These are phyloP conservation scores for Angomonas ambiguus DNA, from an alignment of 208 protist species.

Conservation along the genomic window DNA sequence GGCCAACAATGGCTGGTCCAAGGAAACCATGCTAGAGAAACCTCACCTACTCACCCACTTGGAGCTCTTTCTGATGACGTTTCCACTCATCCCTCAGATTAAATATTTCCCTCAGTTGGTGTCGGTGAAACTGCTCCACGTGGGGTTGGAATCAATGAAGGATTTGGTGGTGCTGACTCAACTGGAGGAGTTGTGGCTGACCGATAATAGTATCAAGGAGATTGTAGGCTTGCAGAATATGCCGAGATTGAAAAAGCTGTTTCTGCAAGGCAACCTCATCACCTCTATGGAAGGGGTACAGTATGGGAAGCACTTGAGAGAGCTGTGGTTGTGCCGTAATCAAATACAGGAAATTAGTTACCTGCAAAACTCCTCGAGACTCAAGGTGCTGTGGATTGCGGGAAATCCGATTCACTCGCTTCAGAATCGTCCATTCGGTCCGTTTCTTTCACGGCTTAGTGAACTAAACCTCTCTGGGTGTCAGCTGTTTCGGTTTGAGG, in stretches of 20 bases:
- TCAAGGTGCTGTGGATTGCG: conserved; percentile 74
- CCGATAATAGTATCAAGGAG: conserved; percentile 74
- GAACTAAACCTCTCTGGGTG: conserved; percentile 91
- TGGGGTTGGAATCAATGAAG: conserved; percentile 67
- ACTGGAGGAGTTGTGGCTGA: conserved; percentile 89
- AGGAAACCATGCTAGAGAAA: conserved; percentile 53
- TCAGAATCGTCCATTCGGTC: conserved; percentile 35
- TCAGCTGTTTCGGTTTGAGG: conserved; percentile 75
- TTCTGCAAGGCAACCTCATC: conserved; percentile 81
- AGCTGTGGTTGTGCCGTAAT: conserved; percentile 84
- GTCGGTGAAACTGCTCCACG: conserved; percentile 72
- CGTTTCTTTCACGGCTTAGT: conserved; percentile 44
- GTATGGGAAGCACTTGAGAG: conserved; percentile 50
- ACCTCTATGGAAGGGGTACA: conserved; percentile 73
- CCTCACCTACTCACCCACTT: conserved; percentile 58
- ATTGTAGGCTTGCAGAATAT: conserved; percentile 77
- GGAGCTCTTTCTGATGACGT: conserved; percentile 82
- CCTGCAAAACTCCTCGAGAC: conserved; percentile 48
- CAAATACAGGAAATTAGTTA: conserved; percentile 36
- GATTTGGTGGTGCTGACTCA: conserved; percentile 48
- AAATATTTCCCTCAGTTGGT: conserved; percentile 70
- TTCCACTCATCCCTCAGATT: conserved; percentile 54
- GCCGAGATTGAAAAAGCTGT: conserved; percentile 68
- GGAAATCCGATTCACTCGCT: conserved; percentile 70
- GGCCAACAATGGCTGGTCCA: conserved; percentile 79